Percentiles rank a stretch among this genome's conserved stretches.
phyloP scores from a whole-genome alignment of 139 green algal genomes.

The Tetraselmis striata region DNA sequence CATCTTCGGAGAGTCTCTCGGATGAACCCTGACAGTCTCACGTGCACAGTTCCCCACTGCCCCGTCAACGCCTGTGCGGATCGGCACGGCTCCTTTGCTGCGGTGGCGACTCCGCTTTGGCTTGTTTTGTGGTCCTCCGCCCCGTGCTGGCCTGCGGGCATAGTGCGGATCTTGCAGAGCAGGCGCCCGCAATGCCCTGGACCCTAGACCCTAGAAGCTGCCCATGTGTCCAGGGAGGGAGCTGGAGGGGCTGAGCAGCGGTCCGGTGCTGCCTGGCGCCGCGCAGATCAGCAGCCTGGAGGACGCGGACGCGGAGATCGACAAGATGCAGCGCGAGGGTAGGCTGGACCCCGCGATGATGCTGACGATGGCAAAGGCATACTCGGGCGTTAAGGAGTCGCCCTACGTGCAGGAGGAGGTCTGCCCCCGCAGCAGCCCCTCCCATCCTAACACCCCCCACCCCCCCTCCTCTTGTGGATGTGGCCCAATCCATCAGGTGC shows the following conservation, averaged over 20 bases:
- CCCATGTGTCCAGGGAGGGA: conserved; percentile 13
- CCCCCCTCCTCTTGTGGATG: conserved; percentile 13
- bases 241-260: neutral
- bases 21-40: too few species aligned
- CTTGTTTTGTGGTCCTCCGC: too few species aligned
- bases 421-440: neutral
- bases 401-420: conserved; percentile 59
- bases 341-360: conserved; percentile 67
- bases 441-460: neutral
- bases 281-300: conserved; percentile 35
- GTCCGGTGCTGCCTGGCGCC: neutral
- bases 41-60: too few species aligned
- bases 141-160: too few species aligned
- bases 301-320: conserved; percentile 57
- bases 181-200: too few species aligned
- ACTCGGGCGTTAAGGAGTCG: conserved; percentile 59
- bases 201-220: too few species aligned
- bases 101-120: too few species aligned
- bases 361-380: conserved; percentile 78
- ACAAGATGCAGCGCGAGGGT: conserved; percentile 50
- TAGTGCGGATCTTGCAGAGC: too few species aligned
- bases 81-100: too few species aligned
- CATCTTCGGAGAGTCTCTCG: too few species aligned
- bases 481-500: too few species aligned
- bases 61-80: too few species aligned